Base-by-base conservation (phyloP, 208 protist genomes). In the Trypanosoma mega region DNA sequence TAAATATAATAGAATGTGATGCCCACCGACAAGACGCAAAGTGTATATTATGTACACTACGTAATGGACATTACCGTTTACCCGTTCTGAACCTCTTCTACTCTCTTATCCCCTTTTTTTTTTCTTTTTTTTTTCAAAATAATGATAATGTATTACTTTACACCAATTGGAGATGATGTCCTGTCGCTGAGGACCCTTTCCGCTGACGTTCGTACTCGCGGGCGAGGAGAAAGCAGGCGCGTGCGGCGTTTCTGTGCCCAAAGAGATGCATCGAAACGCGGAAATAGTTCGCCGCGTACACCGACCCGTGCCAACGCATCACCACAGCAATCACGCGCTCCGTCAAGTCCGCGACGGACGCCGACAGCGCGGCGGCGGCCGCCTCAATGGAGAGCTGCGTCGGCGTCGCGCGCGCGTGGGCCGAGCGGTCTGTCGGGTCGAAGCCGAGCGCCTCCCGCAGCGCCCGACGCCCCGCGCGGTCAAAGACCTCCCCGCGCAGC, bases 261-360 rank as follows among this genome's bases (percentile, higher is more conserved):
- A 90, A 86, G 0, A 90, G 31, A 53, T 65, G 33, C 26, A 63
- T 65, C 0, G 83, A 90, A 36, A 69, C 34, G 23, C 76, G 47
- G 34, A 80, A 73, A 53, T 74, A 82, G 39, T 77, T 49, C 21
- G 80, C 47, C 4, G 45, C 34, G 26, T 63, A 70, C 2, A 57
- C 47, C 12, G 21, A 50, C 23, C 41, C 36, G 27, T 70, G 30
- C 37, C 55, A 57, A 12, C 46, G 44, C 20, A 63, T 24, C 16
- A 51, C 63, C 5, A 41, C 57, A 7, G 43, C 41, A 8, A 70
- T 47, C 3, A 70, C 30, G 6, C 63, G 63, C 24, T 55, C 39
- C 34, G 34, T 63, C 34, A 70, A 20, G 0, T 70, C 63, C 5
- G 5, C 0, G 16, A 70, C 24, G 0, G 63, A 63, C 5, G 63